Conservation (phyloP, 495 filamentous ascomycete species). For the Annulohypoxylon stygium region DNA sequence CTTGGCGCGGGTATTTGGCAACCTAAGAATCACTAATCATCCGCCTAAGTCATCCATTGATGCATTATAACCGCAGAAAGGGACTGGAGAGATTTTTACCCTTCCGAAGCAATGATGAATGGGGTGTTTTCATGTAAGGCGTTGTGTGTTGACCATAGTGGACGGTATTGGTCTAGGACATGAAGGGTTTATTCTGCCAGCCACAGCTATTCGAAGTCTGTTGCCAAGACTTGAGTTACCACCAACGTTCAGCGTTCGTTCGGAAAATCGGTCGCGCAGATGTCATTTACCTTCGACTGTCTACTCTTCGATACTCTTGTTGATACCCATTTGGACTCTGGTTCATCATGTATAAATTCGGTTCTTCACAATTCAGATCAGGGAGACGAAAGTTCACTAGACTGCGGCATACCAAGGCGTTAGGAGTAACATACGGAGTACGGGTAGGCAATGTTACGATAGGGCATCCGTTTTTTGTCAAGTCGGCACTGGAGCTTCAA, state of each 20-base stretch:
- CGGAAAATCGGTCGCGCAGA: background rate
- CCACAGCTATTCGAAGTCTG: slow-evolving; percentile 2
- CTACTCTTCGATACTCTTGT: slow-evolving; percentile 35
- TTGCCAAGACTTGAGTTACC: background rate
- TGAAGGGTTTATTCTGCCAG: slow-evolving; percentile 3
- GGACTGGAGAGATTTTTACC: background rate
- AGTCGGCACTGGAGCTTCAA: slow-evolving; percentile 21
- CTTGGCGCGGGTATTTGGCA: slow-evolving; percentile 62
- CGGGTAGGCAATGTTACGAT: slow-evolving; percentile 34
- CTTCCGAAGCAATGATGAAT: background rate
- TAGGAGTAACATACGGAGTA: slow-evolving; percentile 34
- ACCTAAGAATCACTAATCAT: slow-evolving; percentile 35
- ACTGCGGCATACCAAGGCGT: slow-evolving; percentile 39
- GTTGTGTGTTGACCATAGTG: background rate
- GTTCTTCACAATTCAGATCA: slow-evolving; percentile 26
- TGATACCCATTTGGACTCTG: slow-evolving; percentile 42
- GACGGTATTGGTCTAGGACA: background rate
- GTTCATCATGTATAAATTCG: slow-evolving; percentile 42
- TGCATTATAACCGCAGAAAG: background rate
- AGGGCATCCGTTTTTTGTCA: slow-evolving; percentile 23
- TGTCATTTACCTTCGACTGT: slow-evolving; percentile 24
- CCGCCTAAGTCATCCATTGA: background rate
- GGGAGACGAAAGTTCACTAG: slow-evolving; percentile 29
- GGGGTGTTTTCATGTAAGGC: background rate
- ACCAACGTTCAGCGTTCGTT: slow-evolving; percentile 10